Percentiles rank a stretch among this genome's conserved stretches.
phyloP scores from a whole-genome alignment of 2,329 filamentous ascomycete species.

The Xylaria sp. region DNA sequence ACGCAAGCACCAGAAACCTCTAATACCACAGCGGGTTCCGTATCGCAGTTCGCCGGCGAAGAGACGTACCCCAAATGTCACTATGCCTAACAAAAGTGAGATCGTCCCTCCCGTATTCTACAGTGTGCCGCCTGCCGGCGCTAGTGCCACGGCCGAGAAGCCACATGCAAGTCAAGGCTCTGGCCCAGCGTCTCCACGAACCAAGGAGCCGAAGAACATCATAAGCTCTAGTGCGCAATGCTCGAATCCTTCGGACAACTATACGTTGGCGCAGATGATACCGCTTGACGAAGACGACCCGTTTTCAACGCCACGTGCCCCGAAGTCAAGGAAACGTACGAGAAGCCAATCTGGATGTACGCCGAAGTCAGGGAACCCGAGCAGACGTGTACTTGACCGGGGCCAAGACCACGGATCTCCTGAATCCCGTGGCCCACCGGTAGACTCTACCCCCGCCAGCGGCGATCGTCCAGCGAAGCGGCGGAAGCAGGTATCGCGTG shows the following conservation, averaged over 20 bases:
- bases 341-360: slow-evolving; percentile 1
- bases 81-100: slow-evolving; percentile 1
- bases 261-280: too few species aligned
- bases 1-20: slow-evolving; percentile 7
- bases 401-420: background rate
- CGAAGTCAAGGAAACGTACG: slow-evolving; percentile 7
- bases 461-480: background rate
- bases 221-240: too few species aligned
- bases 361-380: background rate
- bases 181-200: background rate
- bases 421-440: background rate
- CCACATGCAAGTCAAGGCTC: background rate
- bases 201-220: background rate
- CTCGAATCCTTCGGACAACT: too few species aligned
- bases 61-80: background rate
- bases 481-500: background rate
- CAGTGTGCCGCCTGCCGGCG: background rate
- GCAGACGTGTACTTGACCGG: background rate
- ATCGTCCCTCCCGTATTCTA: slow-evolving; percentile 18
- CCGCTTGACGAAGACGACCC: too few species aligned
- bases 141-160: background rate
- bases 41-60: slow-evolving; percentile 1
- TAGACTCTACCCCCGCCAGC: background rate
- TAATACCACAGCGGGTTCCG: slow-evolving; percentile 2
- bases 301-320: background rate